These are phyloP conservation scores for Anisodus tanguticus DNA, from an alignment of 257 asterid genomes.

Conservation along the genomic window DNA sequence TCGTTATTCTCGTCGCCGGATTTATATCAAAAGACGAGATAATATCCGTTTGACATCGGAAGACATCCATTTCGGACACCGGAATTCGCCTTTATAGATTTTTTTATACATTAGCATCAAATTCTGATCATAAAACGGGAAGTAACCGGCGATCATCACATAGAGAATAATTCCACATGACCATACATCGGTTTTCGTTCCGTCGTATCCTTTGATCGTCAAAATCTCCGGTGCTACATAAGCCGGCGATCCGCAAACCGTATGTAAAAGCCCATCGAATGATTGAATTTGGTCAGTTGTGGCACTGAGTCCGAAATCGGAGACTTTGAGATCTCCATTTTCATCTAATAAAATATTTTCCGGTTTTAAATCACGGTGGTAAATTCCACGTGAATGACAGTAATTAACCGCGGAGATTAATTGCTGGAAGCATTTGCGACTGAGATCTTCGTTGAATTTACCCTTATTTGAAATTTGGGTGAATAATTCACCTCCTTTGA, in stretches of 20 bases:
- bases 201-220: constrained; percentile 80
- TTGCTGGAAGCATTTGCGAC: constrained; percentile 78
- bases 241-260: constrained; percentile 96
- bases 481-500: constrained; percentile 85
- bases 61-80: constrained; percentile 26
- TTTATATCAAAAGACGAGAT: constrained; percentile 65
- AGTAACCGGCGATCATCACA: constrained; percentile 63
- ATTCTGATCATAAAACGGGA: constrained; percentile 74
- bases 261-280: constrained; percentile 71
- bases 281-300: constrained; percentile 54
- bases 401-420: constrained; percentile 72
- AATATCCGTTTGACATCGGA: constrained; percentile 55
- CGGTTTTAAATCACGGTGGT: constrained; percentile 88
- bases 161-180: constrained; percentile 71
- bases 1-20: constrained; percentile 68
- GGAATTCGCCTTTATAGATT: constrained; percentile 36
- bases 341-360: constrained; percentile 86
- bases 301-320: constrained; percentile 94
- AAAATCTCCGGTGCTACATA: constrained; percentile 96
- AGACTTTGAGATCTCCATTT: constrained; percentile 70
- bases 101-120: constrained; percentile 63
- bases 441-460: constrained; percentile 66
- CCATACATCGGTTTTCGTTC: constrained; percentile 83
- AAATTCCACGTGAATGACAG: constrained; percentile 81
- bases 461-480: constrained; percentile 63